Conservation (phyloP, 352 stramenopile genomes). For the Thraustotheca clavata region DNA sequence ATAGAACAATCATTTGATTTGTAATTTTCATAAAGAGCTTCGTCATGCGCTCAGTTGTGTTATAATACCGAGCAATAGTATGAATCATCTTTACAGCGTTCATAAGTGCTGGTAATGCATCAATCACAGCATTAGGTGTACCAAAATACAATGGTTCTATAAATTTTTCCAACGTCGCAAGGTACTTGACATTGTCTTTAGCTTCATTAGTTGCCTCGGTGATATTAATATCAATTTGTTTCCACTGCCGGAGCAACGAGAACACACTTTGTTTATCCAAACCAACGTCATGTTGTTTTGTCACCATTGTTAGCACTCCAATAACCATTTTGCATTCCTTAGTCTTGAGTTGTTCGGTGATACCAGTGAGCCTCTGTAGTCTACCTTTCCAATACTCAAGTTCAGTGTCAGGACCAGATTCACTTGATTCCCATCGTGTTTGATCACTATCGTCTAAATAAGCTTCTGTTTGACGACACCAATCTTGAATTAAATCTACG, state of each 20-base stretch:
- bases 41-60: slow-evolving; percentile 86
- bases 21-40: slow-evolving; percentile 89
- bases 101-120: slow-evolving; percentile 78
- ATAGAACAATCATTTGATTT: slow-evolving; percentile 84
- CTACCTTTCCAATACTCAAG: slow-evolving; percentile 83
- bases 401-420: slow-evolving; percentile 71
- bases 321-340: slow-evolving; percentile 86
- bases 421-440: slow-evolving; percentile 65
- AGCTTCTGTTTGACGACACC: slow-evolving; percentile 79
- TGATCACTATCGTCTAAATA: slow-evolving; percentile 84
- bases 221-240: slow-evolving; percentile 84
- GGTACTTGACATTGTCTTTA: slow-evolving; percentile 83
- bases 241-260: slow-evolving; percentile 64
- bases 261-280: slow-evolving; percentile 59
- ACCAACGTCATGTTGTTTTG: slow-evolving; percentile 59
- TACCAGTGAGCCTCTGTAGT: slow-evolving; percentile 74
- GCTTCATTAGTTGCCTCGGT: slow-evolving; percentile 76
- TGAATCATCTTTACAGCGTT: slow-evolving; percentile 89
- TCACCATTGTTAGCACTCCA: slow-evolving; percentile 67
- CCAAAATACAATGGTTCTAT: slow-evolving; percentile 75
- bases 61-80: slow-evolving; percentile 84
- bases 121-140: slow-evolving; percentile 47
- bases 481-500: slow-evolving; percentile 82
- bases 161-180: slow-evolving; percentile 76
- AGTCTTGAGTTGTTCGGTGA: slow-evolving; percentile 85